phyloP scores from a whole-genome alignment of 169 alveolate species.

The Cryptosporidium muris region DNA sequence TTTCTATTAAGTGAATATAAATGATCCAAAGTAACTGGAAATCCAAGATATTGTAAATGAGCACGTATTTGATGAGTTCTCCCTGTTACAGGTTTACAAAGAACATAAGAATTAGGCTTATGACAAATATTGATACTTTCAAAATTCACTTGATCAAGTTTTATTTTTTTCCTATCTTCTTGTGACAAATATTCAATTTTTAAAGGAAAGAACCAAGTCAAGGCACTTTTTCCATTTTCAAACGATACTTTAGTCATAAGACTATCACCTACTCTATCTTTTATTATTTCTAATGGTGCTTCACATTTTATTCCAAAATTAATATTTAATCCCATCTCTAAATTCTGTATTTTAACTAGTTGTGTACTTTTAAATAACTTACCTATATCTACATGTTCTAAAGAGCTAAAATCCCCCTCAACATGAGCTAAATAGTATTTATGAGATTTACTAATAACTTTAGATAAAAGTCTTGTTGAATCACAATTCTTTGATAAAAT shows the following conservation, averaged over 20 bases:
- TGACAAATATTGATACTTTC: conserved; percentile 77
- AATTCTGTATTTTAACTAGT: background rate
- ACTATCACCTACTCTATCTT: conserved; percentile 72
- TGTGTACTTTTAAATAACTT: conserved; percentile 8
- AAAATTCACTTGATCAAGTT: conserved; percentile 7
- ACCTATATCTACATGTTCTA: background rate
- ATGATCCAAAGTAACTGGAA: conserved; percentile 89
- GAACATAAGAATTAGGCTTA: conserved; percentile 83
- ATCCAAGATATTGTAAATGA: conserved; percentile 90
- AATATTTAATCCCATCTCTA: conserved; percentile 17
- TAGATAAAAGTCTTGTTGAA: conserved; percentile 79
- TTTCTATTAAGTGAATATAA: conserved; percentile 2
- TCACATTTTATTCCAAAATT: conserved; percentile 72
- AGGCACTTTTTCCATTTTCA: conserved; percentile 8
- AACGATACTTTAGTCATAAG: conserved; percentile 24
- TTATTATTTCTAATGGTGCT: conserved; percentile 55
- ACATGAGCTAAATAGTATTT: conserved; percentile 83
- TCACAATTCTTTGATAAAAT: conserved; percentile 83
- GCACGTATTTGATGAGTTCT: conserved; percentile 97
- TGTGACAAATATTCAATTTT: background rate
- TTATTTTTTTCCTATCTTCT: conserved; percentile 73
- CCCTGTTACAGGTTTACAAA: conserved; percentile 95
- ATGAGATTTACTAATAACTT: conserved; percentile 74
- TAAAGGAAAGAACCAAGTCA: conserved; percentile 60
- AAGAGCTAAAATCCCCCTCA: conserved; percentile 77